Base-by-base conservation (phyloP, 441 rosid species). In the Brassica hybrid region DNA sequence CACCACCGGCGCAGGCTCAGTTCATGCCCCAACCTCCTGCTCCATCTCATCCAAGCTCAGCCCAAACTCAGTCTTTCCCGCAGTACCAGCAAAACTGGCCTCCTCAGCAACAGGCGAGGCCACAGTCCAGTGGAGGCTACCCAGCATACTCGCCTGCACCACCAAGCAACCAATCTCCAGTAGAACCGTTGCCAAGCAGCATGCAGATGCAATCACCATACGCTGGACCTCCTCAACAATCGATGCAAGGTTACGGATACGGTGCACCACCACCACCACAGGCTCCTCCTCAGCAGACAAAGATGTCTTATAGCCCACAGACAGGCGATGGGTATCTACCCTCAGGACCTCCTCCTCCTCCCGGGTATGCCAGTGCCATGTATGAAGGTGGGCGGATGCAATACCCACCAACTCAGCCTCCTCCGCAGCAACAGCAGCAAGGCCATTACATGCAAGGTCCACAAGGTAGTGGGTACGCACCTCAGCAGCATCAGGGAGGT, bases 141-240 rank as follows among this genome's bases (percentile, higher is more conserved):
- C 34, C 66, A 54, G 27, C 80, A 67, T 75, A 76, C 62, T 75
- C 93, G 8, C 76, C 89, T 2, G 34, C 87, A 32, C 90, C 90
- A 69, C 89, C 91, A 76, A 80, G 90, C 80, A 81, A 89, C 34
- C 91, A 91, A 73, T 60, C 88, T n/a, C 82, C 89, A 2, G 74
- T 83, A 21, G 96, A 89, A 67, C 77, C 87, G 2, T 64, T 83
- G 76, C 85, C 94, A 12, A 85, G 77, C 79, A 90, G 86, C 79
- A 72, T 85, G 87, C 89, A 91, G 7, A 83, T 90, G 92, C 98
- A 86, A 77, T 79, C 86, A 65, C 73, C 92, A 13, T 95, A 84
- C 80, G 76, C 95, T 36, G 91, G 89, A 58, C 81, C 86, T 82
- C 91, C 97, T 41, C 98, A 83, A 61, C 82, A 86, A 32, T 57